These are phyloP conservation scores for Chlorella sorokiniana DNA, from an alignment of 139 green algal species.

Conservation along the genomic window DNA sequence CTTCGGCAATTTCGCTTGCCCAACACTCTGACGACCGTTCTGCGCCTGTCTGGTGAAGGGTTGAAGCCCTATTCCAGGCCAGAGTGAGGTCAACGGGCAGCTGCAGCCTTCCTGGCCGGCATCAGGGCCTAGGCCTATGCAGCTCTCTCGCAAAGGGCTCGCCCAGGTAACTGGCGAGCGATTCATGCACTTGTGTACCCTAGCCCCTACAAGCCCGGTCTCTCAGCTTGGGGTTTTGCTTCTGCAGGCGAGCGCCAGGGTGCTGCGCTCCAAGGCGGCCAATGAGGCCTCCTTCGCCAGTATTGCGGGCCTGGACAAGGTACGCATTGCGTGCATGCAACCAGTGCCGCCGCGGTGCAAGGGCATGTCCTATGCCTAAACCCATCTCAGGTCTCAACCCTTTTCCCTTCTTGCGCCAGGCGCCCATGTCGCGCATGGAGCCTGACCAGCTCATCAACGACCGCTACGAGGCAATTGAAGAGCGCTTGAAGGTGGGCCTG, in stretches of 20 bases:
- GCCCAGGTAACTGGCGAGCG: no score
- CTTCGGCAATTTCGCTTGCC: no score
- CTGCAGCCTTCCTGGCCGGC: not conserved
- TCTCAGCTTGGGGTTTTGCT: slow-evolving; percentile 6
- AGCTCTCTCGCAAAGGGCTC: no score
- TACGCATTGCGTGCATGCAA: slow-evolving; percentile 7
- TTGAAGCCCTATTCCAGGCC: not conserved
- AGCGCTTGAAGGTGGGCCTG: slow-evolving; percentile 69
- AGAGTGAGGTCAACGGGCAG: not conserved
- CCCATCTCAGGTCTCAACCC: not conserved
- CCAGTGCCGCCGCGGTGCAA: no score
- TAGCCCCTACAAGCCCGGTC: not conserved
- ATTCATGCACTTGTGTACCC: not conserved
- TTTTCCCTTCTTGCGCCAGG: slow-evolving; percentile 53
- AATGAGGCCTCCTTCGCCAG: slow-evolving; percentile 20
- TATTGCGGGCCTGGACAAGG: slow-evolving; percentile 52
- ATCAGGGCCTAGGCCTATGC: no score
- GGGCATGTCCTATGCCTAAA: not conserved
- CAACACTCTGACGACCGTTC: not conserved
- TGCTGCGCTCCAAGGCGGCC: slow-evolving; percentile 18
- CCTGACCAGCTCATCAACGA: slow-evolving; percentile 80
- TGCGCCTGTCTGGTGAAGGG: not conserved
- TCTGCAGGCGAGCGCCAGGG: slow-evolving; percentile 31
- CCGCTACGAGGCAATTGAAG: slow-evolving; percentile 87
- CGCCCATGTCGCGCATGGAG: slow-evolving; percentile 84